phyloP scores from a whole-genome alignment of 2,329 filamentous ascomycete species.

The Phaeosphaeria sp. region DNA sequence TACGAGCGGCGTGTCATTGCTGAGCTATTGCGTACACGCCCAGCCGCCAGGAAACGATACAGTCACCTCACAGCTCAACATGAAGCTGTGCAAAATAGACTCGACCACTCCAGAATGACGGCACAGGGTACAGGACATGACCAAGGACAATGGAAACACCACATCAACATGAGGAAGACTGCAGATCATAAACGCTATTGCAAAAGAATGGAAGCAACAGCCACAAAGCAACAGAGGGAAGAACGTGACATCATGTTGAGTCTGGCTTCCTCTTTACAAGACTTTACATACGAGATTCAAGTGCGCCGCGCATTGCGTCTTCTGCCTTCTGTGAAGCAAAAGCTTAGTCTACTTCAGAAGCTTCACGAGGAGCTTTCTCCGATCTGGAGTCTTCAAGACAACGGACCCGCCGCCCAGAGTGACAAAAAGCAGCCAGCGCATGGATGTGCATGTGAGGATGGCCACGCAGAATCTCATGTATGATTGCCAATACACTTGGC shows the following conservation, averaged over 20 bases:
- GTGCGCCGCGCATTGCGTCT: not conserved
- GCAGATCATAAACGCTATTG: not conserved
- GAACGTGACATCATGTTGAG: not conserved
- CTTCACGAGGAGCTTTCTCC: not conserved
- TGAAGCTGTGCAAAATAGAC: not conserved
- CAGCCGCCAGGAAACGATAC: not conserved
- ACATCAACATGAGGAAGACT: not conserved
- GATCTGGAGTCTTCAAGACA: not conserved
- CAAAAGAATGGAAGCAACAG: not conserved
- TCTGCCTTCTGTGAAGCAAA: constrained; percentile 1
- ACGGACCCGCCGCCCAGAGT: not conserved
- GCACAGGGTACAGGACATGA: not conserved
- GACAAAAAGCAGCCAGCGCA: too few species aligned
- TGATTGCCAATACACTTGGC: too few species aligned
- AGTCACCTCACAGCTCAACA: not conserved
- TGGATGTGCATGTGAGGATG: too few species aligned
- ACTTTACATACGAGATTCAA: not conserved
- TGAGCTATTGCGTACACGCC: not conserved
- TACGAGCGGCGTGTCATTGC: not conserved
- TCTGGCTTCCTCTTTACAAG: not conserved
- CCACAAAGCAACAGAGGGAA: not conserved
- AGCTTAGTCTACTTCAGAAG: not conserved
- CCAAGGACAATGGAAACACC: not conserved
- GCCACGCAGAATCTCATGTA: too few species aligned
- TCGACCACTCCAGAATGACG: not conserved